phyloP scores from a whole-genome alignment of 192 early-diverging fungal genomes.

The Umbelopsis sp. region DNA sequence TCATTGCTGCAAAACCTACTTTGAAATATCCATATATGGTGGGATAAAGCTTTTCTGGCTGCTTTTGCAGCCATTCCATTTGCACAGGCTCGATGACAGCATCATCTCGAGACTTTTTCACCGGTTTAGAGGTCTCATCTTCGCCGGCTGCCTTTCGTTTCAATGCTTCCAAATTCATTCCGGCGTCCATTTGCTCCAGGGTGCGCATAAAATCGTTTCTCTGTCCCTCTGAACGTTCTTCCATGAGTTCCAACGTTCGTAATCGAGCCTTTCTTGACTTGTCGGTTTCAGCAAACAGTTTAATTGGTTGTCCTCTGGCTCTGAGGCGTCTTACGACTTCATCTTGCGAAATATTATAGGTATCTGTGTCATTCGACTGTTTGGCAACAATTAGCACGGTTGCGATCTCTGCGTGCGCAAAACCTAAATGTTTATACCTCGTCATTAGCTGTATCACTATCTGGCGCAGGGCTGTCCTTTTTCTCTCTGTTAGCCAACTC shows the following conservation, averaged over 20 bases:
- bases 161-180: slow-evolving; percentile 75
- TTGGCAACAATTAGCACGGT: background rate
- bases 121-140: slow-evolving; percentile 47
- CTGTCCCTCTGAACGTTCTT: slow-evolving; percentile 84
- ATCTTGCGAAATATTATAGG: slow-evolving; percentile 66
- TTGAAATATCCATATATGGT: slow-evolving; percentile 87
- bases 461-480: slow-evolving; percentile 23
- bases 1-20: slow-evolving; percentile 22
- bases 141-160: slow-evolving; percentile 56
- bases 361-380: slow-evolving; percentile 24
- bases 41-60: slow-evolving; percentile 72
- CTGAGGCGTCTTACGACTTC: slow-evolving; percentile 84
- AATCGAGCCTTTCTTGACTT: slow-evolving; percentile 77
- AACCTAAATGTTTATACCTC: slow-evolving; percentile 17
- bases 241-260: slow-evolving; percentile 76
- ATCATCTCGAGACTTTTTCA: slow-evolving; percentile 51
- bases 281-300: slow-evolving; percentile 91
- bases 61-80: slow-evolving; percentile 71
- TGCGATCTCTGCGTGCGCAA: background rate
- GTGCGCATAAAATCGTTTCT: slow-evolving; percentile 89
- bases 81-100: slow-evolving; percentile 66
- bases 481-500: slow-evolving; percentile 31
- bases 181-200: slow-evolving; percentile 81
- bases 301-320: slow-evolving; percentile 85
- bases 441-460: slow-evolving; percentile 22